Evolutionary conservation across 2,329 filamentous ascomycete species (phyloP).

Genomic region (Colletotrichum magnum): DNA sequence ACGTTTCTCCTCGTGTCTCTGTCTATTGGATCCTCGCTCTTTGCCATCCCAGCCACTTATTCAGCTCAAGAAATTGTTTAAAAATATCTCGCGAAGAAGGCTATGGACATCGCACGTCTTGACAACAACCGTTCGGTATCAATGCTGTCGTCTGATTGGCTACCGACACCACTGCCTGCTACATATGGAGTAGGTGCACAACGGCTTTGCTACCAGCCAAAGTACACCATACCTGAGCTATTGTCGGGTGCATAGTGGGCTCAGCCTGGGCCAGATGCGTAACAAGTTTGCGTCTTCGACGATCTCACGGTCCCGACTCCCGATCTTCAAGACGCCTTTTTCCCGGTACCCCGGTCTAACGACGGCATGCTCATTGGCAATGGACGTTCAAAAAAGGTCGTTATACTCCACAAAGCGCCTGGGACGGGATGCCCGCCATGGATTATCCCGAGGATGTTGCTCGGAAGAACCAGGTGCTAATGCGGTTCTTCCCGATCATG

Average conservation of each 20-base stretch:
- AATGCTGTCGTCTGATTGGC: conserved; percentile 28
- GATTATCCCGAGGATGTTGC: conserved; percentile 40
- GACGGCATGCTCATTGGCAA: conserved; percentile 35
- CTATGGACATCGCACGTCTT: conserved; percentile 3
- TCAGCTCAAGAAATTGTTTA: background rate
- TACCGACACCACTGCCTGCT: conserved; percentile 3
- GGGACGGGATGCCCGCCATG: conserved; percentile 30
- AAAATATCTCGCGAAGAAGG: background rate
- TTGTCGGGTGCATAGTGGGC: conserved; percentile 26
- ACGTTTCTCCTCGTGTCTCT: conserved; percentile 33
- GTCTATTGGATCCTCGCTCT: conserved; percentile 30
- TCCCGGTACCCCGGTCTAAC: conserved; percentile 33
- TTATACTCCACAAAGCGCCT: conserved; percentile 30
- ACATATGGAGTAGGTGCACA: background rate
- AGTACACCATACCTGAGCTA: background rate
- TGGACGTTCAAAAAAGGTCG: conserved; percentile 16
- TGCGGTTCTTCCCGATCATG: conserved; percentile 41
- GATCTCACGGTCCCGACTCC: conserved; percentile 35
- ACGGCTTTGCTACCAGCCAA: conserved; percentile 19
- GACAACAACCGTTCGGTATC: conserved; percentile 5
- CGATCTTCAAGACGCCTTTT: conserved; percentile 37
- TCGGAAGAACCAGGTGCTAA: conserved; percentile 39
- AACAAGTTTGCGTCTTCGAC: conserved; percentile 35
- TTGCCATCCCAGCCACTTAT: conserved; percentile 23
- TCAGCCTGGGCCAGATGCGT: conserved; percentile 33